Evolutionary conservation across 1,139 yeast species (phyloP).

Genomic region (Magnusiomyces tetraspermus): DNA sequence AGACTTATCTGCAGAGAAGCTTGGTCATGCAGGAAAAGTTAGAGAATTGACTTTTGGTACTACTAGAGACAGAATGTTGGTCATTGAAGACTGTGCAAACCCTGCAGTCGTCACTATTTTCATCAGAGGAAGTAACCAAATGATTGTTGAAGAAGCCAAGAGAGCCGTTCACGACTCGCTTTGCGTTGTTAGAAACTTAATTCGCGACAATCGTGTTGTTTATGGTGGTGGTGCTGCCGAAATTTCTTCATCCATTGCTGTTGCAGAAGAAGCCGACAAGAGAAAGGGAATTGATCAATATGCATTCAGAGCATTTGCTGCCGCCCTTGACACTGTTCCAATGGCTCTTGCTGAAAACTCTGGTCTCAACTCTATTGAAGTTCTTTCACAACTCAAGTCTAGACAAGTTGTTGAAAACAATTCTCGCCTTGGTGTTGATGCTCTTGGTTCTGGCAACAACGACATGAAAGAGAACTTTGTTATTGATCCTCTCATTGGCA

Average conservation of each 20-base stretch:
- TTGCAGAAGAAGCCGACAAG: constrained; percentile 82
- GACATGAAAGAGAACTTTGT: constrained; percentile 91
- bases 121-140: constrained; percentile 89
- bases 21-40: constrained; percentile 81
- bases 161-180: constrained; percentile 95
- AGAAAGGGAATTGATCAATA: constrained; percentile 95
- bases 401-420: constrained; percentile 68
- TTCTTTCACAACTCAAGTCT: constrained; percentile 73
- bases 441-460: constrained; percentile 70
- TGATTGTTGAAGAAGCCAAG: constrained; percentile 95
- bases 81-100: constrained; percentile 82
- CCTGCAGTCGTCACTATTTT: constrained; percentile 89
- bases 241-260: constrained; percentile 84
- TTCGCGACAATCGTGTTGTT: constrained; percentile 85
- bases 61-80: constrained; percentile 91
- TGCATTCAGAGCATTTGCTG: constrained; percentile 91
- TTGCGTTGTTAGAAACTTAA: constrained; percentile 93
- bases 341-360: constrained; percentile 95
- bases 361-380: constrained; percentile 88
- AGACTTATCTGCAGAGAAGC: constrained; percentile 70
- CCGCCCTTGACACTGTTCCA: constrained; percentile 85
- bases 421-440: constrained; percentile 81
- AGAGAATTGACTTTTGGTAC: constrained; percentile 92
- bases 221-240: constrained; percentile 99
- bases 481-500: constrained; percentile 93